Percentiles rank a stretch among this genome's conserved stretches.
phyloP scores from a whole-genome alignment of 768 basidiomycete genomes.

The Amanita subjunquillea region DNA sequence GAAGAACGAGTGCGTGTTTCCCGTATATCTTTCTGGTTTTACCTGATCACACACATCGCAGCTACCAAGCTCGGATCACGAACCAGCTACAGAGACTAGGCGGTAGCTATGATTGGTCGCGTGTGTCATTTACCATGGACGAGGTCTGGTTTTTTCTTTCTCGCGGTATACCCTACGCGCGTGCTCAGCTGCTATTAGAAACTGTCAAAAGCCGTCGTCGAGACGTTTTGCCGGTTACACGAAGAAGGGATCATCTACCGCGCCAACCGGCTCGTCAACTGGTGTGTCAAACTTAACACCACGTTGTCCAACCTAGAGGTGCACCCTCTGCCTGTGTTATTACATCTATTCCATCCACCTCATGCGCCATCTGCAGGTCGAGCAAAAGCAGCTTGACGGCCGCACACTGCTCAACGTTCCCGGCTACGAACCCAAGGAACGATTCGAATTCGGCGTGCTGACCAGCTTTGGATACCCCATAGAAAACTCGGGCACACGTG shows the following conservation, averaged over 20 bases:
- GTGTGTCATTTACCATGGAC: constrained; percentile 93
- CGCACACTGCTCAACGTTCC: constrained; percentile 84
- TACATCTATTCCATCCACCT: not conserved
- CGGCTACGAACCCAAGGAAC: constrained; percentile 91
- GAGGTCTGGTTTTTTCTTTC: constrained; percentile 36
- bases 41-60: constrained; percentile 16
- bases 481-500: constrained; percentile 61
- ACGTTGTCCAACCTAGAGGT: constrained; percentile 97
- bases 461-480: constrained; percentile 94
- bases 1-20: constrained; percentile 80
- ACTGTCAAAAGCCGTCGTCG: constrained; percentile 80
- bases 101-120: constrained; percentile 90
- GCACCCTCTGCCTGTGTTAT: constrained; percentile 3
- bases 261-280: constrained; percentile 94
- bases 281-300: constrained; percentile 95
- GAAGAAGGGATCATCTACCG: constrained; percentile 92
- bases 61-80: constrained; percentile 90
- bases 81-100: constrained; percentile 83
- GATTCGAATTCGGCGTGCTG: constrained; percentile 94
- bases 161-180: not conserved
- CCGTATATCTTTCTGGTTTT: not conserved
- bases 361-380: constrained; percentile 44
- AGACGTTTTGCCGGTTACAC: constrained; percentile 84
- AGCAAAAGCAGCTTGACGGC: constrained; percentile 82
- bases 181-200: constrained; percentile 25